A percentile compares a stretch with the other conserved stretches of the same genome.
Conservation (phyloP, 1,284 basidiomycete genomes). For the Ganoderma lingzhi region DNA sequence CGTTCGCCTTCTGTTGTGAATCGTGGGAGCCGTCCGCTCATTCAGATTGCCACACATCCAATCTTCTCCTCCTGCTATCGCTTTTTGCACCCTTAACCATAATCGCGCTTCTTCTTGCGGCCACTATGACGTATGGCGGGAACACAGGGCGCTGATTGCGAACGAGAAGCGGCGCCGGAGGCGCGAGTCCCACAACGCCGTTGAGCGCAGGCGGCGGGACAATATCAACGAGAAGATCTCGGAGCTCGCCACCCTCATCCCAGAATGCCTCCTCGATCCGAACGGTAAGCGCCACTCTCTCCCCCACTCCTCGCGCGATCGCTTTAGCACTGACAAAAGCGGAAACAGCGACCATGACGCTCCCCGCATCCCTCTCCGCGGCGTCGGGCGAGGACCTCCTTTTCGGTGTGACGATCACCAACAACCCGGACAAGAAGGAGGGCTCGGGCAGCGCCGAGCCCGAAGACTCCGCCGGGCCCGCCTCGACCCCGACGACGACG, state of each 20-base stretch:
- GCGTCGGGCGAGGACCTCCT: constrained; percentile 43
- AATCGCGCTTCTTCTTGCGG: constrained; percentile 9
- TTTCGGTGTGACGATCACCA: constrained; percentile 35
- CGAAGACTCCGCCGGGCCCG: constrained; percentile 33
- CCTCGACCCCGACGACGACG: constrained; percentile 31
- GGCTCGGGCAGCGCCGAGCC: constrained; percentile 32
- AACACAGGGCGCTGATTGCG: constrained; percentile 53
- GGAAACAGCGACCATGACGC: constrained; percentile 37
- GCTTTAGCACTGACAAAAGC: constrained; percentile 1
- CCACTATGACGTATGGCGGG: constrained; percentile 19
- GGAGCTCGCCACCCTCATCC: constrained; percentile 88
- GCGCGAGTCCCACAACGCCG: constrained; percentile 90
- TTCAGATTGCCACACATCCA: constrained; percentile 3
- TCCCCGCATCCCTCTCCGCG: constrained; percentile 41
- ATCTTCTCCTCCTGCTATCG: neutral
- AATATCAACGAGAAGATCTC: constrained; percentile 96
- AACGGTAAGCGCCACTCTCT: constrained; percentile 46
- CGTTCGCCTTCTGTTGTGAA: constrained; percentile 34
- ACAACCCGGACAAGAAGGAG: constrained; percentile 35
- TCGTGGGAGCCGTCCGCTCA: constrained; percentile 18
- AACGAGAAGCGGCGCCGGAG: constrained; percentile 82
- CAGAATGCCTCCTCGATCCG: constrained; percentile 81
- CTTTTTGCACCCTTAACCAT: neutral
- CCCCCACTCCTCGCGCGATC: neutral
- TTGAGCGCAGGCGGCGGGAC: constrained; percentile 86